phyloP scores from a whole-genome alignment of 495 filamentous ascomycete species.

The Trichodelitschia bisporula region DNA sequence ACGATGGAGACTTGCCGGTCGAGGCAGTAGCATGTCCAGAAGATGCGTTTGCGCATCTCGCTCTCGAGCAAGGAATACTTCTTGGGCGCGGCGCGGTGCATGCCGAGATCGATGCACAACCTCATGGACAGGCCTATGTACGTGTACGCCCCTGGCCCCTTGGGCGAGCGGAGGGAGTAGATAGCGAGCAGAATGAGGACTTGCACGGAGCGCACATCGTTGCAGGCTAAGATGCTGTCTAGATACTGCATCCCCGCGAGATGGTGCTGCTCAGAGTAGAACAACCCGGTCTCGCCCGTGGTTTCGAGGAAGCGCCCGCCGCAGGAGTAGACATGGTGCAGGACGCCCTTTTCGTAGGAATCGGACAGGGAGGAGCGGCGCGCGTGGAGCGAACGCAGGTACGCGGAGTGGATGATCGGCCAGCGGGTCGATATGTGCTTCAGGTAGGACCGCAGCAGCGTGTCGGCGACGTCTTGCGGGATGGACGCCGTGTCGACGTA shows the following conservation, averaged over 20 bases:
- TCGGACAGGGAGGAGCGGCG: not conserved
- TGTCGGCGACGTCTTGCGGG: not conserved
- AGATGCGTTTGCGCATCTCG: conserved; percentile 3
- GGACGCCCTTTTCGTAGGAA: not conserved
- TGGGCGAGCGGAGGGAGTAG: not conserved
- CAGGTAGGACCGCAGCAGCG: not conserved
- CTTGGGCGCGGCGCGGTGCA: not conserved
- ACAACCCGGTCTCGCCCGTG: not conserved
- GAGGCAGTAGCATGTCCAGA: conserved; percentile 1
- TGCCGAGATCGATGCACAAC: not conserved
- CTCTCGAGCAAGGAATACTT: not conserved
- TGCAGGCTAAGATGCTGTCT: not conserved
- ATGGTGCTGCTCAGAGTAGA: not conserved
- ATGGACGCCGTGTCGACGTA: not conserved
- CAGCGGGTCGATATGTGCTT: not conserved
- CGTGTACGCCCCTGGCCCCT: not conserved
- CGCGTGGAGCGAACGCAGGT: not conserved
- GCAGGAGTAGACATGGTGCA: not conserved
- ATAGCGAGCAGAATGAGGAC: not conserved
- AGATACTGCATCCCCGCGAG: not conserved
- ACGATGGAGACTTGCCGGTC: conserved; percentile 3
- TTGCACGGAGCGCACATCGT: not conserved
- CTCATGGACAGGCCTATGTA: not conserved
- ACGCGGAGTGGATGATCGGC: not conserved
- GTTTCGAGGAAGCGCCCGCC: not conserved